Conservation (phyloP, 768 basidiomycete genomes). For the Rhodotorula sphaerocarpa region DNA sequence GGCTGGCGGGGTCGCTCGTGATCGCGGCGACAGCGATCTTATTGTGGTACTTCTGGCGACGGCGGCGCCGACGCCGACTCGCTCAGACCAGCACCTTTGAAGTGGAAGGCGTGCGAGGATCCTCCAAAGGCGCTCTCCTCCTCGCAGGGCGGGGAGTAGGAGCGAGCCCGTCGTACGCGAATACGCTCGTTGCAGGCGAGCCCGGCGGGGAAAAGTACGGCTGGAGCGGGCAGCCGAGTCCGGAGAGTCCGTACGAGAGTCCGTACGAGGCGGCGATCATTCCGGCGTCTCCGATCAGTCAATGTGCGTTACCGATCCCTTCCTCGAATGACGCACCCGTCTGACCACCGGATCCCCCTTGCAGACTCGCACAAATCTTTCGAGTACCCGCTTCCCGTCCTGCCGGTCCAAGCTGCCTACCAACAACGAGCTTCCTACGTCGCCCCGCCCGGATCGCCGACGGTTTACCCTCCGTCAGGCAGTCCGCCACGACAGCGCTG, state of each 20-base stretch:
- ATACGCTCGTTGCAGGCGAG: neutral
- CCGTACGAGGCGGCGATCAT: too few relatives aligned
- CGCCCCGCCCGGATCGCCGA: neutral
- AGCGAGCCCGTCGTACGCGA: neutral
- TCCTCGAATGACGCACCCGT: too few relatives aligned
- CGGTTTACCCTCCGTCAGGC: neutral
- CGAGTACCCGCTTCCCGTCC: too few relatives aligned
- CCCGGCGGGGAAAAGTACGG: too few relatives aligned
- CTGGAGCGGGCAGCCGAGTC: too few relatives aligned
- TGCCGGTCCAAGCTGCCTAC: too few relatives aligned
- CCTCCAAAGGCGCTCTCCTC: neutral
- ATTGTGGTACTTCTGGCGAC: neutral
- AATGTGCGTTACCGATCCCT: too few relatives aligned
- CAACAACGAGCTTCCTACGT: neutral
- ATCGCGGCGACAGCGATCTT: neutral
- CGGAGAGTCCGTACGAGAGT: too few relatives aligned
- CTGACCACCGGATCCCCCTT: too few relatives aligned
- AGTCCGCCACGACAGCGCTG: neutral
- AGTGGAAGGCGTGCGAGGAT: neutral
- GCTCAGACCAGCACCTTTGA: neutral
- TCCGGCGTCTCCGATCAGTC: too few relatives aligned
- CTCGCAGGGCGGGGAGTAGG: neutral
- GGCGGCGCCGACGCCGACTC: neutral
- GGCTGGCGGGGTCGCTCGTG: neutral
- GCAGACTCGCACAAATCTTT: too few relatives aligned